Percentiles rank a stretch among this genome's conserved stretches.
Conservation (phyloP, 2,329 filamentous ascomycete species). For the Aspergillus arachidicola region DNA sequence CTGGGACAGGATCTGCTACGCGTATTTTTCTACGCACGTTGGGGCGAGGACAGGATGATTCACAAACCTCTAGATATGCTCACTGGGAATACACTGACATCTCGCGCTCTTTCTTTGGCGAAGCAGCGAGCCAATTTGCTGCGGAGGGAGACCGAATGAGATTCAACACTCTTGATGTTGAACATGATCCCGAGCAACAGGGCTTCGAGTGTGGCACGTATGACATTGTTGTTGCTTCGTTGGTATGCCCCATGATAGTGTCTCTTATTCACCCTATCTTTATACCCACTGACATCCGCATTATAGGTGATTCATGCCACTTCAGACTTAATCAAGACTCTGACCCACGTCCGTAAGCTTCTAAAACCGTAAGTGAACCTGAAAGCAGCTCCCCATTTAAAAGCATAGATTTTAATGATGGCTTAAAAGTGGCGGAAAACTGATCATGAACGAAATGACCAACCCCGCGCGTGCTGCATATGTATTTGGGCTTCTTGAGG, state of each 20-base stretch:
- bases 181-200: slow-evolving; percentile 19
- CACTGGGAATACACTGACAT: slow-evolving; percentile 21
- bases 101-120: slow-evolving; percentile 16
- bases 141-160: slow-evolving; percentile 12
- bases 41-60: not conserved
- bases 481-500: slow-evolving; percentile 19
- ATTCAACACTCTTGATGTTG: slow-evolving; percentile 19
- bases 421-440: slow-evolving; percentile 10
- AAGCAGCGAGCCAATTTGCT: slow-evolving; percentile 12
- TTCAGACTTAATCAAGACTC: slow-evolving; percentile 4
- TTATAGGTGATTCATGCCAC: slow-evolving; percentile 19
- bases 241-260: slow-evolving; percentile 5
- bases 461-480: slow-evolving; percentile 8
- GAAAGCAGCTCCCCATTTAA: not conserved
- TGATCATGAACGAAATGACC: slow-evolving; percentile 15
- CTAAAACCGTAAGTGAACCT: slow-evolving; percentile 14
- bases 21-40: not conserved
- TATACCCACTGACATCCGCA: not conserved
- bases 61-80: not conserved
- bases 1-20: slow-evolving; percentile 13
- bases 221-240: slow-evolving; percentile 21
- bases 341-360: slow-evolving; percentile 15
- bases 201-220: slow-evolving; percentile 21
- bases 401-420: not conserved
- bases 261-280: not conserved